Evolutionary conservation across 1,284 basidiomycete genomes (phyloP), one percentile per base, ranked within the genome.

Genomic region (Heterobasidion parviporum): DNA sequence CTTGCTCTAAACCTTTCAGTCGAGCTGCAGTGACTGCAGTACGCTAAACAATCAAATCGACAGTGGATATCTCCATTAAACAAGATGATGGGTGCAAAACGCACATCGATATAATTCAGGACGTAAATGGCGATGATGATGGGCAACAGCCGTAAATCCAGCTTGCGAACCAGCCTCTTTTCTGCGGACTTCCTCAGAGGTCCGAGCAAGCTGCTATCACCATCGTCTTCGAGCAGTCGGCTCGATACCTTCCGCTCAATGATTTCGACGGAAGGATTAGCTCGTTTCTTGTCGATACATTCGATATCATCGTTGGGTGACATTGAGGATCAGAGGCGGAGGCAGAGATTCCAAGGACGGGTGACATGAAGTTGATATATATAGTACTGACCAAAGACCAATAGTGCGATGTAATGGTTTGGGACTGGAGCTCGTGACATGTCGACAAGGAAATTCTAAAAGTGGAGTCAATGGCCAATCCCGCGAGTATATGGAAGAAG

Each of bases 61-160:
- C 47, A 26, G 47, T 20, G 16, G 16, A 15, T 20, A 26, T 54
- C n/a, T n/a, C 3, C 50, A 16, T 43, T 49, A 43, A 52, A 55
- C 33, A 9, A 48, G 46, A 18, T 6, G 32, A 8, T 32, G 8
- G 51, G 26, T 26, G 26, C 7, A 47, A 7, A 36, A 69, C 77
- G 55, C 57, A 85, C 83, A 62, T 85, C 82, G 53, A 86, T 84
- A 61, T 83, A 85, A 61, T 87, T 87, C 80, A 86, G 79, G 56
- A 87, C 73, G 61, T 75, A 85, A 55, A 87, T 82, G 35, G 83
- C 47, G 49, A 81, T 74, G 54, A 87, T 79, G 0, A 79, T 82
- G 0, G 83, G 82, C 58, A 86, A 64, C 1, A 87, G 67, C 45
- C 85, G 72, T 55, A 68, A 67, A 60, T 87, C 85, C 46, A 87